A percentile compares a stretch with the other conserved stretches of the same genome.
phyloP scores from a whole-genome alignment of 805 yeast genomes.

The Ogataea ramenticola region DNA sequence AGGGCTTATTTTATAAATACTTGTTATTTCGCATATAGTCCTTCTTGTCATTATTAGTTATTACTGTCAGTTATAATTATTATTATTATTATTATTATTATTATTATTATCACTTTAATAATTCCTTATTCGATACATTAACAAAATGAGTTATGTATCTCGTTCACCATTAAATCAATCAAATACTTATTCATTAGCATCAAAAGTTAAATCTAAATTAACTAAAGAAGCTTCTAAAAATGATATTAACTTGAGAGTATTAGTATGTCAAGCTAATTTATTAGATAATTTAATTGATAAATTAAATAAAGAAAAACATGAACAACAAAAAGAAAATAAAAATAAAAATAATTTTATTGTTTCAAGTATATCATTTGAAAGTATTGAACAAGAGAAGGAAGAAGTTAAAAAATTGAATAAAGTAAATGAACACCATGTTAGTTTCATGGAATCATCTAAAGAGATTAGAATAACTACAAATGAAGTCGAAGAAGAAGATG shows the following conservation, averaged over 20 bases:
- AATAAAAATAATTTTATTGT: background rate
- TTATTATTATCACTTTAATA: no score
- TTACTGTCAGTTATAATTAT: no score
- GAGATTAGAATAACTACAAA: constrained; percentile 10
- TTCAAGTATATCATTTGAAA: constrained; percentile 5
- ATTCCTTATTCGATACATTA: no score
- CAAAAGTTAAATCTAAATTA: constrained; percentile 56
- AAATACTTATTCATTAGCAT: constrained; percentile 49
- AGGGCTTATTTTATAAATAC: no score
- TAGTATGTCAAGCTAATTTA: constrained; percentile 67
- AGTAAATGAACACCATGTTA: background rate
- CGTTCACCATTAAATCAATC: background rate
- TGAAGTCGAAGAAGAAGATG: constrained; percentile 29
- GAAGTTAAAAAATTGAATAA: constrained; percentile 12
- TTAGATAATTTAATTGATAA: constrained; percentile 58
- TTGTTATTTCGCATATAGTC: no score
- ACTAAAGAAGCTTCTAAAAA: constrained; percentile 53
- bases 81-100: no score
- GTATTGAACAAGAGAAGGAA: constrained; percentile 4
- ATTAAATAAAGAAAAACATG: constrained; percentile 24
- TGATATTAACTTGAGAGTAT: constrained; percentile 47
- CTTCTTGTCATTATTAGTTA: no score
- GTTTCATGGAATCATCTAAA: background rate
- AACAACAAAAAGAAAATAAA: constrained; percentile 7
- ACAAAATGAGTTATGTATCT: background rate